Evolutionary conservation across 1,284 basidiomycete species (phyloP).

Genomic region (Melampsora americana): DNA sequence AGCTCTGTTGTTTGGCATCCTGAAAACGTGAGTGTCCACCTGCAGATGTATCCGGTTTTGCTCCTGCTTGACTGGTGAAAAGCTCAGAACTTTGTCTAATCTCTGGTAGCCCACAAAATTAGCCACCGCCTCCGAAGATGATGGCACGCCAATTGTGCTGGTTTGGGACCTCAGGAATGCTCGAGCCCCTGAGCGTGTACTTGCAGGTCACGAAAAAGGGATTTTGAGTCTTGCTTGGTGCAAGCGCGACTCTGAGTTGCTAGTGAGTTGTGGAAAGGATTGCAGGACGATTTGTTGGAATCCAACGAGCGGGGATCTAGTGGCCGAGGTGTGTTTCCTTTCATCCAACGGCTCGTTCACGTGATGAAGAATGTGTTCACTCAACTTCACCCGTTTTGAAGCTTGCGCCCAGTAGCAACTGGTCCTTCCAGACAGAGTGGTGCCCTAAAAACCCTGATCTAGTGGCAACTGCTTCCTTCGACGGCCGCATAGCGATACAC

Average conservation of each 20-base stretch:
- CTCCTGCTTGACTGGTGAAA: constrained; percentile 14
- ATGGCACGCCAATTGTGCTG: constrained; percentile 92
- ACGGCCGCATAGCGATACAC: constrained; percentile 75
- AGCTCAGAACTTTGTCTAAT: background rate
- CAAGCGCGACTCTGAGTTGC: constrained; percentile 84
- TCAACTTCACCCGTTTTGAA: constrained; percentile 53
- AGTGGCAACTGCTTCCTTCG: constrained; percentile 74
- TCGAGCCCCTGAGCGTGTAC: constrained; percentile 88
- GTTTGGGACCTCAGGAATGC: constrained; percentile 98
- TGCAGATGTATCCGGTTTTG: background rate
- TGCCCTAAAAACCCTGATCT: constrained; percentile 92
- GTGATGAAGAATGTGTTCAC: constrained; percentile 52
- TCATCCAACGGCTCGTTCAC: constrained; percentile 8
- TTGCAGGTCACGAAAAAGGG: constrained; percentile 93
- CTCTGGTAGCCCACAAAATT: constrained; percentile 73
- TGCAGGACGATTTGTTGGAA: constrained; percentile 96
- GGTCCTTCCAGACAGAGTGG: constrained; percentile 98
- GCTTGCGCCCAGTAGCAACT: constrained; percentile 88
- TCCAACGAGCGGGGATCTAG: constrained; percentile 81
- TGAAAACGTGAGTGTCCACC: constrained; percentile 68
- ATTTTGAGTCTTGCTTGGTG: constrained; percentile 94
- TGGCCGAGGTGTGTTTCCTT: constrained; percentile 65
- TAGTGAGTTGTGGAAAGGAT: constrained; percentile 94
- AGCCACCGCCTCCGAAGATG: constrained; percentile 92
- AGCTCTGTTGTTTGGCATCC: constrained; percentile 98